Evolutionary conservation across 2,329 filamentous ascomycete species (phyloP), one percentile per base, ranked within the genome.

Genomic region (Pyrenophora teres): DNA sequence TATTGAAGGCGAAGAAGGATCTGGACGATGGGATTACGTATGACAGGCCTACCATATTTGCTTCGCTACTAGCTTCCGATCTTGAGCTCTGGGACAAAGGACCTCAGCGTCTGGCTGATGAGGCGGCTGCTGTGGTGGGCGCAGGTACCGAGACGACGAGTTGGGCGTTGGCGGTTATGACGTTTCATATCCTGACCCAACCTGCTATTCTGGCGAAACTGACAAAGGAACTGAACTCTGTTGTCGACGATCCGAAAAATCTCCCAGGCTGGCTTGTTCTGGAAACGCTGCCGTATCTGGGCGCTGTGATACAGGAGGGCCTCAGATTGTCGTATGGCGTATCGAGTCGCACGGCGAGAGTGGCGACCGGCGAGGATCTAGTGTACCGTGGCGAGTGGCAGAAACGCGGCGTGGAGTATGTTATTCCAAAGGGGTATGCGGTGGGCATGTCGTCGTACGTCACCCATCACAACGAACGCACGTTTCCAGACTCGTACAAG

Each of bases 141-240:
- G 71, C 71, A 2, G 71, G 69, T 7, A 72, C 70, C 16, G 68
- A 71, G 19, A 74, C 70, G 2, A 72, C 68, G 5, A 64, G 68
- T 9, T 66, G 66, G 61, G 60, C 62, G 18, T 40, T 68, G 42
- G 41, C 59, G 18, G 61, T 63, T 2, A 63, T 66, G 12, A 67
- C 64, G 7, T 73, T 67, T 41, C 68, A 72, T 42, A 45, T 66
- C 2, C 37, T 66, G 21, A 72, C 53, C 41, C 67, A 60, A 23
- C 65, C 60, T 3, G 54, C 50, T 47, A 35, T 67, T 7, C 57
- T 63, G 1, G 27, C 40, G 1, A 65, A 64, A 18, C 53, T 73
- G 9, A 65, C 56, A 2, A 13, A 36, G 15, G 71, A 73, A 33
- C 46, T 74, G 6, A 18, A 56, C 23, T 43, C 33, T 8, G 65